These are phyloP conservation scores for Camillea tinctor DNA, from an alignment of 2,329 filamentous ascomycete genomes.

Conservation along the genomic window DNA sequence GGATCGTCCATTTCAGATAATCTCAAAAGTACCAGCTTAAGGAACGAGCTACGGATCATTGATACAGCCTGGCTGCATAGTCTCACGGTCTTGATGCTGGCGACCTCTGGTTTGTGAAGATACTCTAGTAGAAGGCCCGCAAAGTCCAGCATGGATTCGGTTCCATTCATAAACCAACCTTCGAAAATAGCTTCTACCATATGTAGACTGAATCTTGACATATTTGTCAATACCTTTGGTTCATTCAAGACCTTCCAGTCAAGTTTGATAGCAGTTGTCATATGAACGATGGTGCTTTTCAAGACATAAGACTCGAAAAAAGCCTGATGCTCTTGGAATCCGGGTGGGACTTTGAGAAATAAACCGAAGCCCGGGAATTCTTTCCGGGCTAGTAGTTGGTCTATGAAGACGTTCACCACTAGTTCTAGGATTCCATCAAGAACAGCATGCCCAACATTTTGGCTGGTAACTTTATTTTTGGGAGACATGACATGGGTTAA, in stretches of 20 bases:
- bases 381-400: conserved; percentile 81
- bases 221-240: conserved; percentile 80
- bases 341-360: conserved; percentile 84
- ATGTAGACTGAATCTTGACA: conserved; percentile 77
- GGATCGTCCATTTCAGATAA: conserved; percentile 79
- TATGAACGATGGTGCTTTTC: conserved; percentile 67
- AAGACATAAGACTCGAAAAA: conserved; percentile 93
- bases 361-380: conserved; percentile 88
- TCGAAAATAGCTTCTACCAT: conserved; percentile 90
- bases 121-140: conserved; percentile 83
- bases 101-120: conserved; percentile 79
- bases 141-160: conserved; percentile 81
- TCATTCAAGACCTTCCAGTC: conserved; percentile 74
- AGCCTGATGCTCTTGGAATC: conserved; percentile 90
- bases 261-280: conserved; percentile 68
- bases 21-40: conserved; percentile 75
- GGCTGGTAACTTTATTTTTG: conserved; percentile 48
- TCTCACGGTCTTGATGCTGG: conserved; percentile 80
- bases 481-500: conserved; percentile 63
- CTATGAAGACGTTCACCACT: conserved; percentile 75
- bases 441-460: conserved; percentile 64
- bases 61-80: conserved; percentile 82
- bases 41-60: conserved; percentile 72
- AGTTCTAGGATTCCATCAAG: conserved; percentile 77
- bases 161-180: conserved; percentile 92